A percentile compares a stretch with the other conserved stretches of the same genome.
Conservation (phyloP, 1,139 yeast genomes). For the Scheffersomyces stambukii region DNA sequence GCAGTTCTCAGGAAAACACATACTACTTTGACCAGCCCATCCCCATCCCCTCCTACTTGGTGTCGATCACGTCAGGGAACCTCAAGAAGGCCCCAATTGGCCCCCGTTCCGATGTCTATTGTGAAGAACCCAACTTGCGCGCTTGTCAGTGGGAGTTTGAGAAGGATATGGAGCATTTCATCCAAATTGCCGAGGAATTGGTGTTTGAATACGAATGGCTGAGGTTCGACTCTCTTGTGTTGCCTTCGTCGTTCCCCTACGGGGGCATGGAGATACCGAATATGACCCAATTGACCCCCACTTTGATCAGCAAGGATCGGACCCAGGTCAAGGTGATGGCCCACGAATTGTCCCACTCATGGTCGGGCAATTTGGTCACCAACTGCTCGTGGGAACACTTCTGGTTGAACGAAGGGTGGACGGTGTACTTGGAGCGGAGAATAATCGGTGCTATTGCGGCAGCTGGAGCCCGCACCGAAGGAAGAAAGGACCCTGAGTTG, state of each 20-base stretch:
- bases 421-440: constrained; percentile 34
- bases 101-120: constrained; percentile 30
- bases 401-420: constrained; percentile 41
- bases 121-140: constrained; percentile 23
- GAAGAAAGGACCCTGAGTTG: constrained; percentile 13
- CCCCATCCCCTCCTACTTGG: constrained; percentile 34
- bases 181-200: constrained; percentile 29
- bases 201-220: constrained; percentile 34
- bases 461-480: constrained; percentile 19
- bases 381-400: constrained; percentile 37
- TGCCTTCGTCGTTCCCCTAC: constrained; percentile 34
- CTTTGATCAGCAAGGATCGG: constrained; percentile 30
- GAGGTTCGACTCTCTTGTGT: constrained; percentile 28
- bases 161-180: constrained; percentile 32
- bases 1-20: constrained; percentile 5
- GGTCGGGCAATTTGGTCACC: constrained; percentile 37
- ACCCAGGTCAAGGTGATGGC: constrained; percentile 35
- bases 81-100: constrained; percentile 28
- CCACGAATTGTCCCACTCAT: constrained; percentile 37
- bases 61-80: constrained; percentile 34
- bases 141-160: constrained; percentile 36
- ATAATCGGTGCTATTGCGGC: constrained; percentile 30
- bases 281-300: constrained; percentile 35
- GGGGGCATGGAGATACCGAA: constrained; percentile 42
- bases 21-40: constrained; percentile 30